These are phyloP conservation scores for Triglochin maritima DNA, from an alignment of 106 monocot species.

Conservation along the genomic window DNA sequence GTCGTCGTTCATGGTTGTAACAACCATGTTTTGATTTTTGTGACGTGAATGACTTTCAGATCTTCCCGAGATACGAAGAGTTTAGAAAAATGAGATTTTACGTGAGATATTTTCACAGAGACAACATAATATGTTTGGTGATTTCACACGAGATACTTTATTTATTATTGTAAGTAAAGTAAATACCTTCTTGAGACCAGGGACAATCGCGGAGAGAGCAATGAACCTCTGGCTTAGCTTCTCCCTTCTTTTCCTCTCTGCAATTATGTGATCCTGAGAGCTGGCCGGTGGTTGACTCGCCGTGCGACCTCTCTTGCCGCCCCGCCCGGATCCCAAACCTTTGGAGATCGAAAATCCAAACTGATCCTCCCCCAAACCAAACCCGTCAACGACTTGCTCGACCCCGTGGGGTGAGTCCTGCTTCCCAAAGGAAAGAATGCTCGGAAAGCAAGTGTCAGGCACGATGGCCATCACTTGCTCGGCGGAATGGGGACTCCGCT, in stretches of 20 bases:
- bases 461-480: slow-evolving; percentile 3
- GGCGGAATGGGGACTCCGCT: slow-evolving; percentile 5
- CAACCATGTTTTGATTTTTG: too few species aligned
- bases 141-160: too few species aligned
- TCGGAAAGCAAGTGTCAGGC: slow-evolving; percentile 13
- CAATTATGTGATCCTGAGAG: slow-evolving; percentile 56
- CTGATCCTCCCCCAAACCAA: neutral
- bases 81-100: neutral
- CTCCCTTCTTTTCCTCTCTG: slow-evolving; percentile 68
- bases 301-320: neutral
- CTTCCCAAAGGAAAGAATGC: slow-evolving; percentile 38
- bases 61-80: too few species aligned
- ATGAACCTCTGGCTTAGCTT: slow-evolving; percentile 79
- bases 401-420: slow-evolving; percentile 1
- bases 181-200: slow-evolving; percentile 60
- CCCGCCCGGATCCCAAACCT: slow-evolving; percentile 2
- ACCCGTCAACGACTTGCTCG: neutral
- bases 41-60: too few species aligned
- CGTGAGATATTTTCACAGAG: neutral
- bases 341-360: slow-evolving; percentile 1
- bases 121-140: too few species aligned
- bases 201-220: slow-evolving; percentile 14
- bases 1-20: too few species aligned
- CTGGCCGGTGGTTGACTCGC: slow-evolving; percentile 10
- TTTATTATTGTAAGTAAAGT: too few species aligned